These are phyloP conservation scores for Pouteria campechiana DNA, from an alignment of 179 eudicot species.

Conservation along the genomic window DNA sequence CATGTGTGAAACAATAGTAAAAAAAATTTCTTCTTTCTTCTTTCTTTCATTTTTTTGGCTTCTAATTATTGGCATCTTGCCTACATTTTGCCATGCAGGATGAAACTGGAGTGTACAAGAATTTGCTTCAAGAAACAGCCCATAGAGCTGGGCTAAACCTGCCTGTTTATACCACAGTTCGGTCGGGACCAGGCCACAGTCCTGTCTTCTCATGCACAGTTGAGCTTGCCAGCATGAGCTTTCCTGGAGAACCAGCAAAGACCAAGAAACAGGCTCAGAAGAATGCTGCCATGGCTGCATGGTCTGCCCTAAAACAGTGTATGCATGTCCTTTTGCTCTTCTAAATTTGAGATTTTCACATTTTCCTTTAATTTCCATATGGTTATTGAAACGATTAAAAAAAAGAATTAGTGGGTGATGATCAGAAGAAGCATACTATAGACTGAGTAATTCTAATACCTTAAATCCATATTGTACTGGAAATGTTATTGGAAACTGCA, in stretches of 20 bases:
- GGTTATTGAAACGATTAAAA: neutral
- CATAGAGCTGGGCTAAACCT: conserved; percentile 49
- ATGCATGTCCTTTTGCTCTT: conserved; percentile 4
- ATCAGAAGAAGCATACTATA: too few species aligned
- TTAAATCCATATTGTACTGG: neutral
- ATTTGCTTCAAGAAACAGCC: conserved; percentile 56
- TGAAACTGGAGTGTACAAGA: conserved; percentile 55
- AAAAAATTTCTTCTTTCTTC: too few species aligned
- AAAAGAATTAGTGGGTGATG: too few species aligned
- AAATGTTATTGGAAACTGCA: neutral
- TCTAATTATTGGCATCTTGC: too few species aligned
- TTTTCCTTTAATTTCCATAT: too few species aligned
- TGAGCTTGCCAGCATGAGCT: conserved; percentile 40
- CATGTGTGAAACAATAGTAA: too few species aligned
- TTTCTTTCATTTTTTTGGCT: too few species aligned
- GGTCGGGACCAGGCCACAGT: conserved; percentile 50
- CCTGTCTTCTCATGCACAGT: conserved; percentile 50
- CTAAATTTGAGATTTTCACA: neutral
- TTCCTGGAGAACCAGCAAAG: conserved; percentile 37
- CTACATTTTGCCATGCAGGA: conserved; percentile 17
- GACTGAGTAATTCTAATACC: too few species aligned
- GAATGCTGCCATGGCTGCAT: conserved; percentile 47
- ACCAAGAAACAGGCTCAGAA: conserved; percentile 64
- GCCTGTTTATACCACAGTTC: conserved; percentile 37
- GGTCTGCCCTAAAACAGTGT: conserved; percentile 51